Evolutionary conservation across 192 early-diverging fungal species (phyloP).

Genomic region (Coemansia sp.): DNA sequence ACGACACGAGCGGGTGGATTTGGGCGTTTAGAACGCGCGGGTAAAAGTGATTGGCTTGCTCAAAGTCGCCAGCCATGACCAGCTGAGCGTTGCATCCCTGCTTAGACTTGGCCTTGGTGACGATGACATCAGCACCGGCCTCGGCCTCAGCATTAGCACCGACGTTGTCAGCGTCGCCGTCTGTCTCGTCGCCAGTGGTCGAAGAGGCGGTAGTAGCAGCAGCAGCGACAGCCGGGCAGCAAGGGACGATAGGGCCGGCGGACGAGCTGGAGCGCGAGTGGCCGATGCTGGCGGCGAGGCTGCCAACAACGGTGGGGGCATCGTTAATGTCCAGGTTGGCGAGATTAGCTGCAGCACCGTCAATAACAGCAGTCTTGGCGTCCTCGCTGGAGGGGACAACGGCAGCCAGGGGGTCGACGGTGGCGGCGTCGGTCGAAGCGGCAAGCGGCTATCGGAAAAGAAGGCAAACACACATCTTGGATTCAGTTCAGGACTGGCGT

Average conservation of each 20-base stretch:
- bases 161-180: background rate
- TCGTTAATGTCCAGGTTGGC: background rate
- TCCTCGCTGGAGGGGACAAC: constrained; percentile 6
- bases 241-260: background rate
- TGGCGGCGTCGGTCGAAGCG: background rate
- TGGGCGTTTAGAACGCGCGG: constrained; percentile 86
- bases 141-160: background rate
- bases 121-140: too few species aligned
- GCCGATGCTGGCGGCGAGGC: constrained; percentile 8
- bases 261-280: constrained; percentile 12
- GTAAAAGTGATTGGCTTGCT: constrained; percentile 85
- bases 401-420: background rate
- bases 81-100: constrained; percentile 5
- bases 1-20: constrained; percentile 84
- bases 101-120: background rate
- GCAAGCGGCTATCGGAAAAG: background rate
- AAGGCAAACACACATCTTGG: background rate
- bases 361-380: constrained; percentile 7
- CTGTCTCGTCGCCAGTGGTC: constrained; percentile 5
- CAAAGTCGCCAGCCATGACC: constrained; percentile 61
- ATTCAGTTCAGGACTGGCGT: background rate
- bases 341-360: background rate
- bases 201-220: background rate
- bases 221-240: background rate
- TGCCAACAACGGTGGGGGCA: constrained; percentile 3